Conservation (phyloP, 805 yeast species). For the Priceomyces fermenticarens region DNA sequence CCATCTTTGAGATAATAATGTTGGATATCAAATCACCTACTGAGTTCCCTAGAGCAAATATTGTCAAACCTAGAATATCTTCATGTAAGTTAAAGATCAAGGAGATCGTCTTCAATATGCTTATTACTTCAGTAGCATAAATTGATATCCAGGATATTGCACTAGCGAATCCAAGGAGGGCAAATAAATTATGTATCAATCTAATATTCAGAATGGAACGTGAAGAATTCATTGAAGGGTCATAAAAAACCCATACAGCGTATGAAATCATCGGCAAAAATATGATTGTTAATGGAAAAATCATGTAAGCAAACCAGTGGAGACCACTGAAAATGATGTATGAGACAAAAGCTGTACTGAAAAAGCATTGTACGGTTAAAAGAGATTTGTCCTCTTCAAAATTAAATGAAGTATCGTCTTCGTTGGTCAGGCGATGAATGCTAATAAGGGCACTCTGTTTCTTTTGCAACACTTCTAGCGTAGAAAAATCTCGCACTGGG, state of each 20-base stretch:
- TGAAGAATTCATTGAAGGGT: conserved; percentile 1
- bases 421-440: not conserved
- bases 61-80: conserved; percentile 79
- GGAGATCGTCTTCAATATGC: conserved; percentile 59
- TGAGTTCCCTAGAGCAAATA: conserved; percentile 91
- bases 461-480: conserved; percentile 5
- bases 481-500: conserved; percentile 30
- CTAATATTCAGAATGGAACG: conserved; percentile 7
- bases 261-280: conserved; percentile 6
- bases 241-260: conserved; percentile 6
- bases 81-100: conserved; percentile 62
- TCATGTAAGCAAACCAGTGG: conserved; percentile 8
- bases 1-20: conserved; percentile 73
- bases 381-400: conserved; percentile 14
- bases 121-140: conserved; percentile 69
- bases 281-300: conserved; percentile 11
- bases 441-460: conserved; percentile 3
- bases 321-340: conserved; percentile 10
- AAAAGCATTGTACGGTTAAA: conserved; percentile 21
- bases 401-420: conserved; percentile 10
- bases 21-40: conserved; percentile 87
- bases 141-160: conserved; percentile 68
- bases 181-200: conserved; percentile 17
- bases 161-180: conserved; percentile 60
- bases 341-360: conserved; percentile 24